Evolutionary conservation across 2,329 filamentous ascomycete species (phyloP).

Genomic region (Verticillium alfalfae): DNA sequence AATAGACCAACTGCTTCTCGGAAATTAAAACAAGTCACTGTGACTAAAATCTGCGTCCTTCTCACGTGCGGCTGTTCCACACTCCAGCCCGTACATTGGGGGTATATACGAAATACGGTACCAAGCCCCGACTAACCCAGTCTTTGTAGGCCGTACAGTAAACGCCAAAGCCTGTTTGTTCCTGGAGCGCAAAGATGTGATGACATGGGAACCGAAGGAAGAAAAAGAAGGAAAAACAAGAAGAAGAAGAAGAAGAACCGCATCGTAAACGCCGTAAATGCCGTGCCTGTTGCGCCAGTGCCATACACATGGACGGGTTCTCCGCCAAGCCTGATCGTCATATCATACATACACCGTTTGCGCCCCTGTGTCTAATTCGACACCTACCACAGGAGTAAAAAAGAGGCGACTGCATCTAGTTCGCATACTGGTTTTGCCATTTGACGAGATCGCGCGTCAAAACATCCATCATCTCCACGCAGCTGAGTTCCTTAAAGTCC

Average conservation of each 20-base stretch:
- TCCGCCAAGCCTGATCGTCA: background rate
- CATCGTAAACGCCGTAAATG: background rate
- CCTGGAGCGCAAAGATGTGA: background rate
- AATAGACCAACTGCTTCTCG: too few species aligned
- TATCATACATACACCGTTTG: background rate
- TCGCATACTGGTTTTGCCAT: slow-evolving; percentile 71
- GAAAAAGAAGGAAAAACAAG: background rate
- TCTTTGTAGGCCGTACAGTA: background rate
- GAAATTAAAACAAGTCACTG: background rate
- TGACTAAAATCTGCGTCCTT: background rate
- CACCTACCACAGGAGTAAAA: background rate
- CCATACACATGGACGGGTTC: background rate
- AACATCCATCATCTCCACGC: slow-evolving; percentile 86
- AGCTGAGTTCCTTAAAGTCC: slow-evolving; percentile 67
- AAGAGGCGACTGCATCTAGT: background rate
- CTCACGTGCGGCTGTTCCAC: background rate
- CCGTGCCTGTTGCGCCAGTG: background rate
- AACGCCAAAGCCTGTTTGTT: background rate
- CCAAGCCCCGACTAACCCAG: background rate
- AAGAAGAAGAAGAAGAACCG: background rate
- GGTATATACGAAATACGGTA: background rate
- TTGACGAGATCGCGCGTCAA: slow-evolving; percentile 74
- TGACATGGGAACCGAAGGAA: too few species aligned
- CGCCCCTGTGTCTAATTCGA: background rate
- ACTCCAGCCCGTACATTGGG: background rate